Conservation (phyloP, 768 basidiomycete species). For the Amanita thiersii region DNA sequence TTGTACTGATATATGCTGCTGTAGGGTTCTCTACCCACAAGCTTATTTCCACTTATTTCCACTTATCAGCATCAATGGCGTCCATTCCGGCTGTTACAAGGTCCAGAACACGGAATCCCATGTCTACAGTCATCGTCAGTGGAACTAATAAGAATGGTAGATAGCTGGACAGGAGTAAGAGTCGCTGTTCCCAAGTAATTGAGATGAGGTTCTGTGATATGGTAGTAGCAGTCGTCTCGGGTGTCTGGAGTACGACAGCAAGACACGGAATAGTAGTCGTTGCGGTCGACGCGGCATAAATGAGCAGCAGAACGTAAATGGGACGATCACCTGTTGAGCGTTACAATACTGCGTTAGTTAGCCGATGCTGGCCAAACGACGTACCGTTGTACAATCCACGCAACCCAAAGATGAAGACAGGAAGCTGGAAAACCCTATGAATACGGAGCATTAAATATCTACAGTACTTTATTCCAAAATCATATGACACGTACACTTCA, state of each 20-base stretch:
- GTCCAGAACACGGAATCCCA: slow-evolving; percentile 36
- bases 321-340: slow-evolving; percentile 31
- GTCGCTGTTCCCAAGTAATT: slow-evolving; percentile 42
- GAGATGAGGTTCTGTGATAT: slow-evolving; percentile 22
- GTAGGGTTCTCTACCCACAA: not conserved
- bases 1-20: not conserved
- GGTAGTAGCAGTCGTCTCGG: slow-evolving; percentile 24
- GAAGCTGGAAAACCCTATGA: slow-evolving; percentile 61
- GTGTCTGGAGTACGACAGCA: slow-evolving; percentile 46
- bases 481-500: slow-evolving; percentile 41
- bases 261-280: slow-evolving; percentile 77
- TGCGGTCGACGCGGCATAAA: slow-evolving; percentile 71
- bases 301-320: slow-evolving; percentile 55
- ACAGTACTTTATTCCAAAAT: not conserved
- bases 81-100: slow-evolving; percentile 21
- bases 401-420: slow-evolving; percentile 67
- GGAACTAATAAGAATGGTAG: slow-evolving; percentile 72
- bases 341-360: not conserved
- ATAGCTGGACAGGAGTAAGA: slow-evolving; percentile 59
- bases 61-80: slow-evolving; percentile 19
- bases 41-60: slow-evolving; percentile 18
- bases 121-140: slow-evolving; percentile 65
- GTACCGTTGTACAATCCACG: slow-evolving; percentile 50
- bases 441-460: not conserved
- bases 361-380: not conserved